Percentiles rank a stretch among this genome's conserved stretches.
phyloP scores from a whole-genome alignment of 371 early-diverging fungal genomes.

The Mortierella sp. region DNA sequence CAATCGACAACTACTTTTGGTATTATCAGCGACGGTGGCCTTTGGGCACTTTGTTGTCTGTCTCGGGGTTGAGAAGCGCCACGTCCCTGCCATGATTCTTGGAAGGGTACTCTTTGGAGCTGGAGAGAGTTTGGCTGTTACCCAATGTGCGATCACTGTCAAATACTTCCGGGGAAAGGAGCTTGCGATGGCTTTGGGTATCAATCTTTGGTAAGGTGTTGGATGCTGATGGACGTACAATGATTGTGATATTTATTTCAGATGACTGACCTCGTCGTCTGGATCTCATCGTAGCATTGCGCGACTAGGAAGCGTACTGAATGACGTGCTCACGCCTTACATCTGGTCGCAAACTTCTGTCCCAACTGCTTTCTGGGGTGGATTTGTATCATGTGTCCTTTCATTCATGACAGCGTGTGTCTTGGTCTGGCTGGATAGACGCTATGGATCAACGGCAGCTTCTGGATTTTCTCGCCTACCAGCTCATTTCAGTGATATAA shows the following conservation, averaged over 20 bases:
- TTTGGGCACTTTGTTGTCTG: conserved; percentile 71
- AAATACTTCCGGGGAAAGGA: conserved; percentile 62
- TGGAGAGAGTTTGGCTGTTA: conserved; percentile 62
- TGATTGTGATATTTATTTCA: too few species aligned
- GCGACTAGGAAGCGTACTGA: conserved; percentile 61
- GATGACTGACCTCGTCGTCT: conserved; percentile 29
- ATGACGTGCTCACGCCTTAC: conserved; percentile 54
- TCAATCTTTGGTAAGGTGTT: conserved; percentile 53
- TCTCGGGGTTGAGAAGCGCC: conserved; percentile 58
- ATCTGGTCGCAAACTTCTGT: conserved; percentile 38
- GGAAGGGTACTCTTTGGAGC: conserved; percentile 68
- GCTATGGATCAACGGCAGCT: conserved; percentile 14
- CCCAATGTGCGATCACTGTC: conserved; percentile 60
- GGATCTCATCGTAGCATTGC: conserved; percentile 26
- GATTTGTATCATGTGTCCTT: conserved; percentile 56
- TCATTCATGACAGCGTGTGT: conserved; percentile 39
- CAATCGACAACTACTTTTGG: conserved; percentile 54
- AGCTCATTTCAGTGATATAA: conserved; percentile 9
- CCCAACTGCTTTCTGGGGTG: conserved; percentile 59
- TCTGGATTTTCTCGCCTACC: conserved; percentile 37
- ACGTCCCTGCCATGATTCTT: conserved; percentile 53
- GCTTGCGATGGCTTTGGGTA: conserved; percentile 59
- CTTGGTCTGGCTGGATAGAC: conserved; percentile 30
- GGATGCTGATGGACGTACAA: background rate
- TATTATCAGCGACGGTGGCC: conserved; percentile 63